These are phyloP conservation scores for Colletotrichum viniferum DNA, from an alignment of 2,329 filamentous ascomycete genomes.

Conservation along the genomic window DNA sequence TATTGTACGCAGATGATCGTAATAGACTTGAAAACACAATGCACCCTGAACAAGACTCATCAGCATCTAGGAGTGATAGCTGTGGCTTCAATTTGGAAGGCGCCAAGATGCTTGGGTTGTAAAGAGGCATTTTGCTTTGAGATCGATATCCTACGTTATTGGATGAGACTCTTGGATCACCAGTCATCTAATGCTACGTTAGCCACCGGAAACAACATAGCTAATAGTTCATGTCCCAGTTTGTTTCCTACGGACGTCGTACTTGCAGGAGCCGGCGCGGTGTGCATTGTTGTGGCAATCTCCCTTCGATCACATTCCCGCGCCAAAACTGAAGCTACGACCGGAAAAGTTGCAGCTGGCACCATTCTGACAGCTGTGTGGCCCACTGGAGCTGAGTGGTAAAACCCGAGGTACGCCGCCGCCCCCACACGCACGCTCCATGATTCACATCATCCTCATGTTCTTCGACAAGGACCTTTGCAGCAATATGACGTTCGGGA, in stretches of 20 bases:
- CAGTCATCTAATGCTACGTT: background rate
- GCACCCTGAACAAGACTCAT: background rate
- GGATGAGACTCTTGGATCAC: background rate
- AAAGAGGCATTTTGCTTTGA: background rate
- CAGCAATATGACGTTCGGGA: conserved; percentile 44
- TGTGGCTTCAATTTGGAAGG: background rate
- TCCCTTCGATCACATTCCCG: background rate
- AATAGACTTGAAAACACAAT: background rate
- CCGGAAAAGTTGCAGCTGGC: background rate
- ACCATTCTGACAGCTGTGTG: background rate
- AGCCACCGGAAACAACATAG: background rate
- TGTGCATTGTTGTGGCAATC: background rate
- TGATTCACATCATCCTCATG: background rate
- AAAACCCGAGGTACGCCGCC: background rate
- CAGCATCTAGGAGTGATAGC: background rate
- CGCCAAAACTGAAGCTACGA: background rate
- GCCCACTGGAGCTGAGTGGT: background rate
- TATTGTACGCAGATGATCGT: background rate
- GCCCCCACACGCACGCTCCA: background rate
- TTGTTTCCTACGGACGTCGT: background rate
- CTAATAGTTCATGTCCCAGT: background rate
- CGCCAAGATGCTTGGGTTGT: background rate
- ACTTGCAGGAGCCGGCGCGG: background rate
- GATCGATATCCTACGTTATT: background rate
- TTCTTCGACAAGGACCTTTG: conserved; percentile 19